Percentiles rank a stretch among this genome's conserved stretches.
phyloP scores from a whole-genome alignment of 176 grass and related monocot genomes.

The Avena atlantica region DNA sequence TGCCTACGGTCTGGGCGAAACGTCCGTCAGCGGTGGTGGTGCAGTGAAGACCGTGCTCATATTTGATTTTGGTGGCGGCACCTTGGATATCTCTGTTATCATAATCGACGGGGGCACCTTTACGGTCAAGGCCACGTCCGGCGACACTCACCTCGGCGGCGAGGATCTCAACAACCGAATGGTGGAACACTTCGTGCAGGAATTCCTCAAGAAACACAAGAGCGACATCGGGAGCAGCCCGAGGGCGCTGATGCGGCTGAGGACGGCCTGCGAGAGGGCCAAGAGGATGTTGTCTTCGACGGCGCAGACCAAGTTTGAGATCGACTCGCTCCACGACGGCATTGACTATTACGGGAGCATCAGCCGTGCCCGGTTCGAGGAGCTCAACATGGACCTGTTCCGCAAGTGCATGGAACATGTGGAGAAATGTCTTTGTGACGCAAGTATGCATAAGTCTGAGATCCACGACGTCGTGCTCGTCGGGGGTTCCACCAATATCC shows the following conservation, averaged over 20 bases:
- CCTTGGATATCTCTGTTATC: not conserved
- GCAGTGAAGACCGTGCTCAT: not conserved
- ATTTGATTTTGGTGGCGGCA: not conserved
- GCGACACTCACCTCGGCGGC: not conserved
- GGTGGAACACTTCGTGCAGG: not conserved
- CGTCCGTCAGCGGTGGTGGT: not conserved
- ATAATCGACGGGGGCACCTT: not conserved
- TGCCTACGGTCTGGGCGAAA: not conserved
- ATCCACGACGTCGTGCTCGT: conserved; percentile 71
- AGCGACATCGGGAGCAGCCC: not conserved
- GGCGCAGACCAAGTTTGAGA: conserved; percentile 36
- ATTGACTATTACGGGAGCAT: conserved; percentile 72
- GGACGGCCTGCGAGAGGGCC: not conserved
- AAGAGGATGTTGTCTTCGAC: not conserved
- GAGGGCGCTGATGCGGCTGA: not conserved
- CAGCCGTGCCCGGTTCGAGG: conserved; percentile 71
- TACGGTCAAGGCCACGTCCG: not conserved
- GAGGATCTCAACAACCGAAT: not conserved
- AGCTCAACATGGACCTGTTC: conserved; percentile 80
- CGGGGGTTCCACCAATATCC: conserved; percentile 72
- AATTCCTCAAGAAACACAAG: not conserved
- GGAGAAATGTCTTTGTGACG: not conserved
- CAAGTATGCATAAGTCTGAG: not conserved
- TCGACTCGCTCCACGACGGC: conserved; percentile 62
- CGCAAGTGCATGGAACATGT: conserved; percentile 68